Base-by-base conservation (phyloP, 345 rosid species). In the Theobroma cacao region DNA sequence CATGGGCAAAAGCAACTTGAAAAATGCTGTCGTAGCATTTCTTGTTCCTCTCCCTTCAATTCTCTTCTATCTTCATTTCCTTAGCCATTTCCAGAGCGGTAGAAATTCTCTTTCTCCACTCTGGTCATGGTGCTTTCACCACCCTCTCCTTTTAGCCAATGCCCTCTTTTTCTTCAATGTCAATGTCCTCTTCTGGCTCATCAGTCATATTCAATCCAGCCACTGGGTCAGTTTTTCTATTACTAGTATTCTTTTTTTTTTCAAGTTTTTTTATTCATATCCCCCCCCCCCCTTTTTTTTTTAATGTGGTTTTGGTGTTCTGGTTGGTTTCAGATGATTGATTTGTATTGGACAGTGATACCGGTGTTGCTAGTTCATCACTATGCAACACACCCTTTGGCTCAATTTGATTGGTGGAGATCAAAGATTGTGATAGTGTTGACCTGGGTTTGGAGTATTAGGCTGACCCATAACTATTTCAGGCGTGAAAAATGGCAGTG, bases 401-500 rank as follows among this genome's bases (percentile, higher is more conserved):
- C 80, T 13, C 82, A 80, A 15, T 96, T 80, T 72, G 87, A 92
- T 69, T 47, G 65, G 76, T 88, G 85, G 94, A 90, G 99, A 75
- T 96, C 99, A 7, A 87, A 74, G 58, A 84, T 87, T 43, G 94
- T 90, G 75, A 82, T 88, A 2, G 11, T 78, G 43, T 73, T 92
- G 81, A 90, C 97, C 0, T 94, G 94, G 97, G 64, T 92, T 7
- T 96, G 99, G 99, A 82, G 89, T 82, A 75, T 92, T 55, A 88
- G 99, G 86, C 86, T 96, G 71, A 86, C 90, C 79, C 95, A 96
- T 80, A 96, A 87, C 86, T 96, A 96, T 72, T 89, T 96, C 78
- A 84, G 99, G 89, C 91, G 99, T 52, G 99, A 94, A 82, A 92
- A 91, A 20, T 96, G 99, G 99, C 90, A 89, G 80, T 96, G 93